Conservation (phyloP, 352 stramenopile genomes). For the Bremia lactucae region DNA sequence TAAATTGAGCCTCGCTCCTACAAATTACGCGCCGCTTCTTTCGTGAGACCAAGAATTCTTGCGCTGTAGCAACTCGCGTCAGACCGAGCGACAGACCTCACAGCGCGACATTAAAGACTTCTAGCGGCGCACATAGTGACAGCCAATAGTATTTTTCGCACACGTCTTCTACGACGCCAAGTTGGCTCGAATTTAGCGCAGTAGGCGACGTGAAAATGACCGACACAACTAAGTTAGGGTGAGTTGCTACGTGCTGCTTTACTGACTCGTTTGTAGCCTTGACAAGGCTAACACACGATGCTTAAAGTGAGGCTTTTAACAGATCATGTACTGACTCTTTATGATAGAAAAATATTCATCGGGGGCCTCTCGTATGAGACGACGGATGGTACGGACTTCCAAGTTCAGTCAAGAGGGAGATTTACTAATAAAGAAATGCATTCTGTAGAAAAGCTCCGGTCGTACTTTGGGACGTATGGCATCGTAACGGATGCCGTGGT, state of each 20-base stretch:
- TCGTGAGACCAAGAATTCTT: background rate
- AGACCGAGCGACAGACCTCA: conserved; percentile 4
- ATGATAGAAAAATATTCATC: conserved; percentile 90
- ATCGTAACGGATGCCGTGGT: conserved; percentile 86
- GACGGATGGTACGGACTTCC: conserved; percentile 51
- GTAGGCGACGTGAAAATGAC: conserved; percentile 26
- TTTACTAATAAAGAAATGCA: conserved; percentile 1
- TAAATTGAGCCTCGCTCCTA: conserved; percentile 1
- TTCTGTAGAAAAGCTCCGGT: conserved; percentile 74
- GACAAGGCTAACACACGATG: conserved; percentile 2
- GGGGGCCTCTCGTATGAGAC: conserved; percentile 85
- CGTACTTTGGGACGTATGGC: conserved; percentile 85
- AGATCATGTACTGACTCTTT: too few species aligned
- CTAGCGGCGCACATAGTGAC: background rate
- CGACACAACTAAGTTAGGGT: conserved; percentile 38
- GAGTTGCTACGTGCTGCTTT: conserved; percentile 2
- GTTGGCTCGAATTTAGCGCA: conserved; percentile 17
- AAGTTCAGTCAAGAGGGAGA: background rate
- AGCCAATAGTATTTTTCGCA: background rate
- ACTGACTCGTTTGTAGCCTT: background rate
- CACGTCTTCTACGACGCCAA: conserved; percentile 1
- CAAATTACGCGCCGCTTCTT: background rate
- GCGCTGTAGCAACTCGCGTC: too few species aligned
- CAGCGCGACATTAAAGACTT: background rate
- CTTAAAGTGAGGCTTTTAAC: conserved; percentile 2